These are phyloP conservation scores for Xylaria multiplex DNA, from an alignment of 2,329 filamentous ascomycete species.

Conservation along the genomic window DNA sequence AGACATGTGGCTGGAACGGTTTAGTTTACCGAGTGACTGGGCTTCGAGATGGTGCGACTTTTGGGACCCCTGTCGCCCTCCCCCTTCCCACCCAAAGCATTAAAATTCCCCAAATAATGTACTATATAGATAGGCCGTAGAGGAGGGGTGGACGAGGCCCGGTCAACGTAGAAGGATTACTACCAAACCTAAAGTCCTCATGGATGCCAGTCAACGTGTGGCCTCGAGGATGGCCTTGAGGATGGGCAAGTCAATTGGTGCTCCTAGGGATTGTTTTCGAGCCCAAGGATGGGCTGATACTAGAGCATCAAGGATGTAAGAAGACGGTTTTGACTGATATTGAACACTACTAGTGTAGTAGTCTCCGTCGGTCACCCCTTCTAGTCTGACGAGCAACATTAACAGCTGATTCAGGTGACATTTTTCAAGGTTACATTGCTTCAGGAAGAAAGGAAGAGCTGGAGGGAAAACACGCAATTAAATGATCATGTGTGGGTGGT, in stretches of 20 bases:
- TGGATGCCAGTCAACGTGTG: background rate
- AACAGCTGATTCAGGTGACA: conserved; percentile 2
- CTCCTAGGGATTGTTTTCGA: background rate
- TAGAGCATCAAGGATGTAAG: no score
- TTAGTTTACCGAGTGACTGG: conserved; percentile 29
- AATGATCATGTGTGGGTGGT: conserved; percentile 3
- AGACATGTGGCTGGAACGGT: conserved; percentile 26
- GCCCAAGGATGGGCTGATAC: no score
- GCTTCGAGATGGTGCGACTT: conserved; percentile 19
- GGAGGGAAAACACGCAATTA: background rate
- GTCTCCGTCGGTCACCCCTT: background rate
- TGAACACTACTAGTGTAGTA: no score
- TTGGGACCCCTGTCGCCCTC: conserved; percentile 8
- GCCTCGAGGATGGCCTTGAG: background rate
- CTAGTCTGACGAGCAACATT: no score
- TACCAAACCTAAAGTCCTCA: background rate
- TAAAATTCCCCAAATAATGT: no score
- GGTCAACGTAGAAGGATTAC: background rate
- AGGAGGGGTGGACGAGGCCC: background rate
- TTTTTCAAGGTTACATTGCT: background rate
- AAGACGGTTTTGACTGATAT: no score
- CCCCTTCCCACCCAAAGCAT: no score
- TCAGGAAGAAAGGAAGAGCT: background rate
- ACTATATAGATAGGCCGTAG: background rate
- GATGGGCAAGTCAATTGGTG: background rate